Evolutionary conservation across 768 basidiomycete species (phyloP).

Genomic region (Mycena crocata): DNA sequence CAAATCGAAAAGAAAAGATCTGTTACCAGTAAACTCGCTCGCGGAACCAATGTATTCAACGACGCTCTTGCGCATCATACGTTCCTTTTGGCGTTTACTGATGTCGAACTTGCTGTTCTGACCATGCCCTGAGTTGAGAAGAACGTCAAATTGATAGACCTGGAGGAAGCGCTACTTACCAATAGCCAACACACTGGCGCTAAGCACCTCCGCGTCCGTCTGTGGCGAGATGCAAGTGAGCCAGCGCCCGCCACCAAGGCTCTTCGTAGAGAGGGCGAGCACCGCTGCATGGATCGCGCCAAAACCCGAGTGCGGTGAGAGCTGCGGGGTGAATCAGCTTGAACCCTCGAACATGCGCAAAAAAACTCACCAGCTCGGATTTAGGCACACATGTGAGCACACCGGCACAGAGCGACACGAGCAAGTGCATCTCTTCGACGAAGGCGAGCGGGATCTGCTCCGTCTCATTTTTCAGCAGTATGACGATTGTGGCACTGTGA

Average conservation of each 20-base stretch:
- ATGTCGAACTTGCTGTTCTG: constrained; percentile 70
- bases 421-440: constrained; percentile 83
- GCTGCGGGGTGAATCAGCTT: constrained; percentile 45
- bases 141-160: constrained; percentile 2
- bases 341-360: neutral
- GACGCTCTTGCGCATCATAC: constrained; percentile 68
- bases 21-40: constrained; percentile 76
- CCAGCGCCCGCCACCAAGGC: constrained; percentile 71
- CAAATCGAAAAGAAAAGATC: neutral
- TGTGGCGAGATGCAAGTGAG: constrained; percentile 68
- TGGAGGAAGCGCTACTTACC: constrained; percentile 51
- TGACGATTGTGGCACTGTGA: constrained; percentile 87
- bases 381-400: constrained; percentile 80
- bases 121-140: constrained; percentile 57
- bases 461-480: constrained; percentile 82
- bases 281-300: constrained; percentile 88
- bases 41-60: constrained; percentile 77
- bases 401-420: constrained; percentile 77
- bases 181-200: constrained; percentile 64
- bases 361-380: constrained; percentile 76
- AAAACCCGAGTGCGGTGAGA: constrained; percentile 80
- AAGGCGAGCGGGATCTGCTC: constrained; percentile 71
- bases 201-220: constrained; percentile 72
- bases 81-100: constrained; percentile 65
- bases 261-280: constrained; percentile 77